Base-by-base conservation (phyloP, 495 filamentous ascomycete species). In the Aspergillus asperescens region DNA sequence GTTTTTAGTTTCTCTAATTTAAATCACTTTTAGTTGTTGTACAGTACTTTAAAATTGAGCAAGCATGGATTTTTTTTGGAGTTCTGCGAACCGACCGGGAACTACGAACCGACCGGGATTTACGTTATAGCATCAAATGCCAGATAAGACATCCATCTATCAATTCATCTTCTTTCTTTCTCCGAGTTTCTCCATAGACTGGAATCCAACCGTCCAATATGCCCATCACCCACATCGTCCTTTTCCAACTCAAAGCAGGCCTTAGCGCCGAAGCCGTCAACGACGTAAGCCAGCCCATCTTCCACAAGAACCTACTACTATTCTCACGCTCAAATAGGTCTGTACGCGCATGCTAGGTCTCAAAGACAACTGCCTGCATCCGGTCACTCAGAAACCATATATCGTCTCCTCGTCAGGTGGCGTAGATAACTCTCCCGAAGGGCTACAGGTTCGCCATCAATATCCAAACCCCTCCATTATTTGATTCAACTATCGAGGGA, bases 341-440 rank as follows among this genome's bases (percentile, higher is more conserved):
- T 71, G 62, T 29, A 37, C 52, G 8, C 63, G 62, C n/a, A 69
- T 77, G 65, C 56, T 75, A 3, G 59, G 41, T 0, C 54, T 76
- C 5, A 72, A 62, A 54, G 60, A 72, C 3, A 65, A 57, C 19
- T 79, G 76, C 24, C 13, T 79, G 18, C 70, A 77, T 44, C 74
- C 73, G 4, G 43, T 53, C n/a, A 68, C 76, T 3, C 60, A 68
- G 7, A 52, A 61, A 16, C 67, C 69, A 3, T 77, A 77, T 52
- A 81, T 90, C 56, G 71, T 72, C 39, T 70, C 78, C 1, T 58
- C 74, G 4, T 78, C 72, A 1, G 86, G 82, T 2, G 85, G 87
- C 0, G 65, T 61, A 44, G 80, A 89, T 55, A 85, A 83, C 59
- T 87, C 82, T 1, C 66, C 67, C 0, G 86, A 89, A 64, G 84